These are phyloP conservation scores for Taiozyma onychis DNA, from an alignment of 1,139 yeast species.

Conservation along the genomic window DNA sequence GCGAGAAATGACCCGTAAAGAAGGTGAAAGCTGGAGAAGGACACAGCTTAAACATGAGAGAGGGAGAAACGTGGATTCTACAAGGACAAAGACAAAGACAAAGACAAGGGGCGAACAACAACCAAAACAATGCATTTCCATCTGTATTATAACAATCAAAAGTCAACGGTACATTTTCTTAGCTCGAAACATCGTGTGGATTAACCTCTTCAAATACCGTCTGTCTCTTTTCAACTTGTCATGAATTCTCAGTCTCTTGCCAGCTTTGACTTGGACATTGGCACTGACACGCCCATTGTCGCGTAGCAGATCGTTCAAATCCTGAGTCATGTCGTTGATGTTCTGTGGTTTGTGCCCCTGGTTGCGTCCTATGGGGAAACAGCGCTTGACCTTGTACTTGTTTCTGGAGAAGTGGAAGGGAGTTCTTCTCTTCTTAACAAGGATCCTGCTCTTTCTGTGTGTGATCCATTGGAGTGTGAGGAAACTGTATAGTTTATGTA, in stretches of 20 bases:
- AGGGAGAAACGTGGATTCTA: too few species aligned
- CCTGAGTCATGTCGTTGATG: slow-evolving; percentile 4
- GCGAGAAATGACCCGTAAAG: background rate
- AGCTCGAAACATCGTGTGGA: background rate
- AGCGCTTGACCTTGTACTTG: slow-evolving; percentile 18
- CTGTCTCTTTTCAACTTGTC: background rate
- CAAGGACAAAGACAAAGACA: too few species aligned
- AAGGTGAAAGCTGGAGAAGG: background rate
- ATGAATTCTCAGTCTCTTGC: background rate
- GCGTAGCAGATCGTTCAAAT: background rate
- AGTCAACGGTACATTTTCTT: background rate
- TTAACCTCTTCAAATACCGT: background rate
- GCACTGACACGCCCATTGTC: background rate
- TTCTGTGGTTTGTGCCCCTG: slow-evolving; percentile 6
- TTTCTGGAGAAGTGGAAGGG: slow-evolving; percentile 20
- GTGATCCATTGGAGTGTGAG: slow-evolving; percentile 15
- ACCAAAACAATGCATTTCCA: background rate
- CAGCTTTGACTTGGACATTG: background rate
- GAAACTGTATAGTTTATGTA: slow-evolving; percentile 11
- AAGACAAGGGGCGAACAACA: background rate
- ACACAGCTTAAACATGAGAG: too few species aligned
- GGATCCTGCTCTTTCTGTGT: slow-evolving; percentile 5
- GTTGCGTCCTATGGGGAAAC: slow-evolving; percentile 5
- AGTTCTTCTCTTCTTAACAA: slow-evolving; percentile 15
- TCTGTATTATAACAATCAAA: too few species aligned